phyloP scores from a whole-genome alignment of 176 grass and related monocot species.

The Echinochloa phyllopogon region DNA sequence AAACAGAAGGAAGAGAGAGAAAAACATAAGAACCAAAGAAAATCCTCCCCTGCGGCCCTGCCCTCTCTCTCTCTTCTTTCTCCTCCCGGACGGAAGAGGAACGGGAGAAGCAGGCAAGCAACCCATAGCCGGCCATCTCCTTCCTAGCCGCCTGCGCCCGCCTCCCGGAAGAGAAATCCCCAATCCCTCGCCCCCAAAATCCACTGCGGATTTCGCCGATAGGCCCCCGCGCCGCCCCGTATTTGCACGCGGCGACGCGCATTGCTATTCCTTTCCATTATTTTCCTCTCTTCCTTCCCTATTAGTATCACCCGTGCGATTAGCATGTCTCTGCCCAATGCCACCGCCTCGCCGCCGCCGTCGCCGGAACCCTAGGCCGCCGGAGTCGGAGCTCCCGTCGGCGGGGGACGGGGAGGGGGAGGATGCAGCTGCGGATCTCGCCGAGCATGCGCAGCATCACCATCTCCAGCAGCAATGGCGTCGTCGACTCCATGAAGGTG shows the following conservation, averaged over 20 bases:
- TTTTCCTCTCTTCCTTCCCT: neutral
- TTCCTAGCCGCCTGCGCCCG: neutral
- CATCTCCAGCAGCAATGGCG: constrained; percentile 96
- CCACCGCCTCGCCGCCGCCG: constrained; percentile 63
- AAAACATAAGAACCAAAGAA: constrained; percentile 14
- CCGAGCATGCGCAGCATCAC: constrained; percentile 99
- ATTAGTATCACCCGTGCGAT: constrained; percentile 53
- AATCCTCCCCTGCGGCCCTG: constrained; percentile 2
- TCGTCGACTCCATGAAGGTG: constrained; percentile 95
- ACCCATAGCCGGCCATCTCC: constrained; percentile 21
- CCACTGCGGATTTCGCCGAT: constrained; percentile 35
- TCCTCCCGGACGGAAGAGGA: constrained; percentile 5
- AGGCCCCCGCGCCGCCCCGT: constrained; percentile 18
- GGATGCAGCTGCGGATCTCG: constrained; percentile 99
- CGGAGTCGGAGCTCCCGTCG: constrained; percentile 57
- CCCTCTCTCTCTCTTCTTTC: neutral
- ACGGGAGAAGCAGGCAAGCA: constrained; percentile 12
- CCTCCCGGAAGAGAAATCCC: constrained; percentile 30
- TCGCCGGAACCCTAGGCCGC: constrained; percentile 63
- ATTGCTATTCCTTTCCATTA: constrained; percentile 21
- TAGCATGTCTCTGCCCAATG: constrained; percentile 71
- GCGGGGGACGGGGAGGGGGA: constrained; percentile 62
- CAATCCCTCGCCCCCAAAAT: constrained; percentile 39
- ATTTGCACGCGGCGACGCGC: constrained; percentile 45
- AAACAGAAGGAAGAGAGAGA: neutral